A percentile compares a stretch with the other conserved stretches of the same genome.
Evolutionary conservation across 495 filamentous ascomycete genomes (phyloP).

Genomic region (Hypoxylon rickii): DNA sequence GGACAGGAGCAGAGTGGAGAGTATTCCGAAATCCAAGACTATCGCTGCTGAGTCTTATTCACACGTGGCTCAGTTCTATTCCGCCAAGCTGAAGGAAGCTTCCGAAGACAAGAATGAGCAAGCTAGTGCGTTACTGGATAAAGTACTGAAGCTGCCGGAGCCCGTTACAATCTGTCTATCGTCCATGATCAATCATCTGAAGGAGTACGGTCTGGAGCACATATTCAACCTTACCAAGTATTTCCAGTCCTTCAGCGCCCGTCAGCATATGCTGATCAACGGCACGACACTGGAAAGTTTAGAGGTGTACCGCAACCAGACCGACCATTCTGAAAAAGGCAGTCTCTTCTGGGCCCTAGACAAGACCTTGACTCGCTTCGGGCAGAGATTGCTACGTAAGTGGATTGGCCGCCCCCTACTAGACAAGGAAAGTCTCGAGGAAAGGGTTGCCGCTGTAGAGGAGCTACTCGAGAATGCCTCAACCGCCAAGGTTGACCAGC

Average conservation of each 20-base stretch:
- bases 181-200: slow-evolving; percentile 93
- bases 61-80: slow-evolving; percentile 94
- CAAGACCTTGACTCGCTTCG: slow-evolving; percentile 88
- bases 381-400: slow-evolving; percentile 83
- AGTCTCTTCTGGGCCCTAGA: slow-evolving; percentile 96
- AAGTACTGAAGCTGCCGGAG: slow-evolving; percentile 83
- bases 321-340: slow-evolving; percentile 82
- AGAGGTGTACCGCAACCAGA: slow-evolving; percentile 95
- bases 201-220: slow-evolving; percentile 92
- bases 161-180: slow-evolving; percentile 90
- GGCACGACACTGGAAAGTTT: slow-evolving; percentile 93
- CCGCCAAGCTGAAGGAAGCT: slow-evolving; percentile 72
- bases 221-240: slow-evolving; percentile 97
- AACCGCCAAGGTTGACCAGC: slow-evolving; percentile 68
- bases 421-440: slow-evolving; percentile 75
- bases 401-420: slow-evolving; percentile 95
- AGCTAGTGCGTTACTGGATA: slow-evolving; percentile 71
- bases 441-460: slow-evolving; percentile 85
- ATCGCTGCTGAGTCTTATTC: slow-evolving; percentile 83
- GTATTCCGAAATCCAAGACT: slow-evolving; percentile 75
- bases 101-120: slow-evolving; percentile 45
- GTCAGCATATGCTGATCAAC: slow-evolving; percentile 95
- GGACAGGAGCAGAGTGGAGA: slow-evolving; percentile 83
- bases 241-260: slow-evolving; percentile 93
- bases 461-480: slow-evolving; percentile 76